phyloP scores from a whole-genome alignment of 345 rosid species.

The Cardamine chenopodiifolia region DNA sequence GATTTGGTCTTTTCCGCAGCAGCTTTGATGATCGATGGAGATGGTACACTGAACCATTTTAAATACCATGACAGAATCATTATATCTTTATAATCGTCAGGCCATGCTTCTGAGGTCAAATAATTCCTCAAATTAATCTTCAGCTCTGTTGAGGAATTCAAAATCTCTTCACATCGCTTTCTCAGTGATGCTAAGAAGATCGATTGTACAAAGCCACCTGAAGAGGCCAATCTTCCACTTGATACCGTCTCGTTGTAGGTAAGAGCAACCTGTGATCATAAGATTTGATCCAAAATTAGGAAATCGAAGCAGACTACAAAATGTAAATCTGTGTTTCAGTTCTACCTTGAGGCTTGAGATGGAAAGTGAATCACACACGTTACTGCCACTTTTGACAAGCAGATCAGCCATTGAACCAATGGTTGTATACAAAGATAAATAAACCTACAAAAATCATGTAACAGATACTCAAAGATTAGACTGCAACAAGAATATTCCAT shows the following conservation, averaged over 20 bases:
- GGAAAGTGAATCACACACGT: constrained; percentile 58
- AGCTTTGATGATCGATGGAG: constrained; percentile 55
- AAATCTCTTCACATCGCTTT: constrained; percentile 73
- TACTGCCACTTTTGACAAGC: constrained; percentile 47
- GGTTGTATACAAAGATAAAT: constrained; percentile 76
- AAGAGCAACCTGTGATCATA: constrained; percentile 66
- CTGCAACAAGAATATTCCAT: constrained; percentile 6
- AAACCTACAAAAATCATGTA: constrained; percentile 57
- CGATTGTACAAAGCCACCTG: constrained; percentile 76
- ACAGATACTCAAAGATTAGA: constrained; percentile 11
- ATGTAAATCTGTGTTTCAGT: background rate
- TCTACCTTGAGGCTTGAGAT: constrained; percentile 86
- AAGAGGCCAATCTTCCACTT: constrained; percentile 61
- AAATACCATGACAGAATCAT: constrained; percentile 78
- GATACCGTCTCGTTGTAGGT: constrained; percentile 74
- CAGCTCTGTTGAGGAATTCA: constrained; percentile 49
- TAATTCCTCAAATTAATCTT: constrained; percentile 51
- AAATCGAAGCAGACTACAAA: background rate
- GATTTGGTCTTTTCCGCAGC: constrained; percentile 57
- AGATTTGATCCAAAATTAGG: constrained; percentile 12
- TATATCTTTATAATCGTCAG: constrained; percentile 42
- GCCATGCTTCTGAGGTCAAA: constrained; percentile 67
- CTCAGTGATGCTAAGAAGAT: constrained; percentile 64
- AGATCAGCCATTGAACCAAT: constrained; percentile 76
- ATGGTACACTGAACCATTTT: constrained; percentile 75